These are phyloP conservation scores for Colletotrichum gloeosporioides DNA, from an alignment of 2,329 filamentous ascomycete species.

Conservation along the genomic window DNA sequence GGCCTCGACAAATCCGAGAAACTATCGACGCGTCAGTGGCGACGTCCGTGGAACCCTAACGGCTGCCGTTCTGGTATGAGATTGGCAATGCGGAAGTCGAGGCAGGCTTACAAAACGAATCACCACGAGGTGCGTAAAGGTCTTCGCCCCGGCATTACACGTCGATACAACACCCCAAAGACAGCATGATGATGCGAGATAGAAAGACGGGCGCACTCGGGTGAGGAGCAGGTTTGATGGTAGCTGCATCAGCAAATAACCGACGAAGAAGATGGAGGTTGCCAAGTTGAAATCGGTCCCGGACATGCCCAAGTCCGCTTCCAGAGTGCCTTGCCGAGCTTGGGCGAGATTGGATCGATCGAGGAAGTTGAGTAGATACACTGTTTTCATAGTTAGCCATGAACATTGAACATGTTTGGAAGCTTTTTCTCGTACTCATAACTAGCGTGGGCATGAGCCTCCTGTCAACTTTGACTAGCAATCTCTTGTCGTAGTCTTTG, in stretches of 20 bases:
- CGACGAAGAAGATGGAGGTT: slow-evolving; percentile 61
- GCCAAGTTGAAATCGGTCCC: slow-evolving; percentile 63
- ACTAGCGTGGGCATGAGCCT: slow-evolving; percentile 55
- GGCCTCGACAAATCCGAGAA: slow-evolving; percentile 48
- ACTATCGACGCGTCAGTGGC: slow-evolving; percentile 9
- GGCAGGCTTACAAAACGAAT: slow-evolving; percentile 41
- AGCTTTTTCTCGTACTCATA: slow-evolving; percentile 41
- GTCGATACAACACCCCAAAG: slow-evolving; percentile 45
- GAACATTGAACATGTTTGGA: background rate
- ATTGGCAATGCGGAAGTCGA: background rate
- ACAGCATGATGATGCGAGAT: slow-evolving; percentile 54
- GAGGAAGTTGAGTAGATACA: slow-evolving; percentile 55
- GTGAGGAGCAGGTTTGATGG: slow-evolving; percentile 66
- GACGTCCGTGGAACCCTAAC: background rate
- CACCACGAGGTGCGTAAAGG: slow-evolving; percentile 46
- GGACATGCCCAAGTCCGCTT: slow-evolving; percentile 56
- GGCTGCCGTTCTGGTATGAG: background rate
- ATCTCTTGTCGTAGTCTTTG: slow-evolving; percentile 10
- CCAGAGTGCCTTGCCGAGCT: slow-evolving; percentile 57
- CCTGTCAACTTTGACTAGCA: slow-evolving; percentile 57
- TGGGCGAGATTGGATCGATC: slow-evolving; percentile 60
- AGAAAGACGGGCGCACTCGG: slow-evolving; percentile 56
- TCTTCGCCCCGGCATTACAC: slow-evolving; percentile 51
- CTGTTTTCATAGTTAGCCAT: background rate
- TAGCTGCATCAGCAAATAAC: slow-evolving; percentile 67